phyloP scores from a whole-genome alignment of 2,329 filamentous ascomycete genomes.

The Cordyceps javanica region DNA sequence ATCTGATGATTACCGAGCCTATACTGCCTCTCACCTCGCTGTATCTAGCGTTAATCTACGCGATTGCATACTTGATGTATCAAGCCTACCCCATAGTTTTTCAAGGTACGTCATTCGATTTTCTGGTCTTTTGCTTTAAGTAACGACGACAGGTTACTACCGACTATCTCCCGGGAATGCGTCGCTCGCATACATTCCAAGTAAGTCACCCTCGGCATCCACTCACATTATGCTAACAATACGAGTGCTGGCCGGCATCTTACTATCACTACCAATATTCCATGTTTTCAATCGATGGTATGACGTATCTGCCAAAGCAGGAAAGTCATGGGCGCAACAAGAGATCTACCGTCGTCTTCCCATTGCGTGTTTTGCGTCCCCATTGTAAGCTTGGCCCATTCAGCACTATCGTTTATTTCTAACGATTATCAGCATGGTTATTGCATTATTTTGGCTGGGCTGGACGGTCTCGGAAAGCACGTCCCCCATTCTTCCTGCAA shows the following conservation, averaged over 20 bases:
- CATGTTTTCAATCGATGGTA: slow-evolving; percentile 24
- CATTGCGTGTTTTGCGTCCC: slow-evolving; percentile 52
- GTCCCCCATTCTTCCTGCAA: slow-evolving; percentile 30
- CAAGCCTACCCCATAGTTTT: slow-evolving; percentile 46
- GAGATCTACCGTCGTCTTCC: slow-evolving; percentile 31
- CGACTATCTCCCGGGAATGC: slow-evolving; percentile 40
- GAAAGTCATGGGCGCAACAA: slow-evolving; percentile 25
- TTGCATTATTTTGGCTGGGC: slow-evolving; percentile 54
- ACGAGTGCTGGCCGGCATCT: slow-evolving; percentile 25
- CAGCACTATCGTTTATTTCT: slow-evolving; percentile 27
- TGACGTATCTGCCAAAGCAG: slow-evolving; percentile 20
- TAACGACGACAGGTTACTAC: slow-evolving; percentile 24
- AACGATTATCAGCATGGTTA: slow-evolving; percentile 39
- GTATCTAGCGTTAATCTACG: slow-evolving; percentile 46
- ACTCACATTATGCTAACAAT: background rate
- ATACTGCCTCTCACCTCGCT: slow-evolving; percentile 42
- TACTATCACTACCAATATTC: slow-evolving; percentile 21
- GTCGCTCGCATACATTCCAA: slow-evolving; percentile 41
- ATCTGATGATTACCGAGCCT: slow-evolving; percentile 41
- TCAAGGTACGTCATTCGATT: slow-evolving; percentile 19
- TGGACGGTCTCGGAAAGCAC: slow-evolving; percentile 44
- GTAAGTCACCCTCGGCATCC: slow-evolving; percentile 29
- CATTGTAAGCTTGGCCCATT: slow-evolving; percentile 43
- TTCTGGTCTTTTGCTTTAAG: background rate
- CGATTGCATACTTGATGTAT: slow-evolving; percentile 47